Evolutionary conservation across 768 basidiomycete species (phyloP), one percentile per base, ranked within the genome.

Genomic region (Mycena vulgaris): DNA sequence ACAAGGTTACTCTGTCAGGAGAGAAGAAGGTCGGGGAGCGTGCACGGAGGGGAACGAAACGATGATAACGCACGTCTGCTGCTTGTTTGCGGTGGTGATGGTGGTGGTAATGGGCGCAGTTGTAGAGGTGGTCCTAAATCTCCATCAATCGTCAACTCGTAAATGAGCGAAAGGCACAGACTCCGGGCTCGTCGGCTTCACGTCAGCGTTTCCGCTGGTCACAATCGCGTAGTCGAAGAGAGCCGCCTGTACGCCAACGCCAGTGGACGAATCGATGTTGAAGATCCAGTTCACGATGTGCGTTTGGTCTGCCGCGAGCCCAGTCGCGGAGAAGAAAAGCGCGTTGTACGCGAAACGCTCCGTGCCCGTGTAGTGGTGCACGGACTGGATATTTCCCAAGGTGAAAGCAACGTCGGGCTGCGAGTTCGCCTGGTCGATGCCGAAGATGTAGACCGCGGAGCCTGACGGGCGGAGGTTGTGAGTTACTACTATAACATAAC

Each of bases 341-440:
- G 71, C 67, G 39, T 72, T 56, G 59, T 72, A 72, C 8, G 37
- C 67, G 55, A 72, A 69, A 7, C 31, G 71, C 63, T 65, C 67
- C 3, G 67, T 60, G 42, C 71, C 71, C 13, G 71, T 69, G 27
- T 66, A 72, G 33, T 65, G 63, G 51, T 72, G 67, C 47, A 37
- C 33, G 0, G 62, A 23, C 9, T 42, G 49, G 35, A 39, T 63
- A 37, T 39, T 47, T 2, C 68, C 71, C 8, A 72, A 47, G 3
- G 71, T 69, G 59, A 72, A 72, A 21, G 48, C 62, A 28, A 72
- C 59, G 52, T 72, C 39, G n/a, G 71, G 67, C 63, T 72, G 71
- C 21, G 67, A 48, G 4, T 57, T 6, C 0, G 67, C 63, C 33
- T 69, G 71, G 59, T 72, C 71, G 57, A 72, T 72, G 30, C 71